phyloP scores from a whole-genome alignment of 139 green algal species.

The Zygnema circumcarinatum region DNA sequence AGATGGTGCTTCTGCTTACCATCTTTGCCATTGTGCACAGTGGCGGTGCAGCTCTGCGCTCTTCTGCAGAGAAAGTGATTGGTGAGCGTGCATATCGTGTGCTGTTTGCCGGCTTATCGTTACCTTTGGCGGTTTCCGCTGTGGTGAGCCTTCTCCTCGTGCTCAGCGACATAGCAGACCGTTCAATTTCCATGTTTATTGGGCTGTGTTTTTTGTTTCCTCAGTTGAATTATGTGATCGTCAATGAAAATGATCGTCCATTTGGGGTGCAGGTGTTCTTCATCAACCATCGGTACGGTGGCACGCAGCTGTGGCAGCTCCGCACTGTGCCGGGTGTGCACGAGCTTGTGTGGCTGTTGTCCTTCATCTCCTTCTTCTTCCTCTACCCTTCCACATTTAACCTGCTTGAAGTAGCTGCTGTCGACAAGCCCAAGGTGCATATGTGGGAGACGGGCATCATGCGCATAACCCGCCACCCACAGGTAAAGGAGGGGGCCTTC shows the following conservation, averaged over 20 bases:
- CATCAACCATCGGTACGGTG: slow-evolving; percentile 90
- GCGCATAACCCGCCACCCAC: slow-evolving; percentile 88
- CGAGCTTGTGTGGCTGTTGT: slow-evolving; percentile 82
- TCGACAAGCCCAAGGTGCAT: slow-evolving; percentile 95
- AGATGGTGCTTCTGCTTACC: slow-evolving; percentile 82
- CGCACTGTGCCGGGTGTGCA: slow-evolving; percentile 81
- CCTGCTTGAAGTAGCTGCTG: slow-evolving; percentile 93
- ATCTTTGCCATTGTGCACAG: slow-evolving; percentile 90
- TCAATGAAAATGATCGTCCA: too few relatives aligned
- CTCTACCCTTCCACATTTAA: slow-evolving; percentile 99
- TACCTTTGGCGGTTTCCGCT: slow-evolving; percentile 85
- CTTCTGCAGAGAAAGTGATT: slow-evolving; percentile 81
- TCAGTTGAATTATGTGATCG: too few relatives aligned
- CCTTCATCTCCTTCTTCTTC: slow-evolving; percentile 97
- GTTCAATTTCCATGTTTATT: too few relatives aligned
- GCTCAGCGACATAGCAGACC: too few relatives aligned
- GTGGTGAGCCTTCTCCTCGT: slow-evolving; percentile 65
- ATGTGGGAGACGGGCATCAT: slow-evolving; percentile 98
- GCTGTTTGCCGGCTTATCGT: slow-evolving; percentile 84
- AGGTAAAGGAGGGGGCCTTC: slow-evolving; percentile 60
- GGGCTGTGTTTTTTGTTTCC: too few relatives aligned
- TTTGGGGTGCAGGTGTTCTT: slow-evolving; percentile 80
- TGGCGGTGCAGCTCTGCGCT: slow-evolving; percentile 84
- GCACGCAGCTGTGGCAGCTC: slow-evolving; percentile 78
- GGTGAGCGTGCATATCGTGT: slow-evolving; percentile 90